Percentiles rank a stretch among this genome's conserved stretches.
These are phyloP conservation scores for Colletotrichum costaricense DNA, from an alignment of 2,329 filamentous ascomycete species.

Conservation along the genomic window DNA sequence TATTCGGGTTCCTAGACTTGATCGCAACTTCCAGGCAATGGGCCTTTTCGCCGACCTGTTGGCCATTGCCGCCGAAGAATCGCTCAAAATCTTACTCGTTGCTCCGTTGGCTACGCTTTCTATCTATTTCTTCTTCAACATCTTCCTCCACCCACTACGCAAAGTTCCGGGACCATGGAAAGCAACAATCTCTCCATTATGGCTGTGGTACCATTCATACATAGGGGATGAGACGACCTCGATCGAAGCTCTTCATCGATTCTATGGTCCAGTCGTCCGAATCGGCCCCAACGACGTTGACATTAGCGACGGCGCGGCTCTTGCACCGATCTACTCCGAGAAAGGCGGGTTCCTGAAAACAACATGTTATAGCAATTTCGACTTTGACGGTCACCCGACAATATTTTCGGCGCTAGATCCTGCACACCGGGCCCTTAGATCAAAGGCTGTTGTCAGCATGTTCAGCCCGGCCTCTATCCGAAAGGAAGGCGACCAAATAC, in stretches of 20 bases:
- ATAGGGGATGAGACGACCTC: not conserved
- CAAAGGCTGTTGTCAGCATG: not conserved
- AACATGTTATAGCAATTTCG: slow-evolving; percentile 2
- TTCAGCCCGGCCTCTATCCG: not conserved
- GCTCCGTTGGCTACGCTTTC: not conserved
- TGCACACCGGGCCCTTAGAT: not conserved
- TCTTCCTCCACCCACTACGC: not conserved
- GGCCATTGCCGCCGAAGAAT: not conserved
- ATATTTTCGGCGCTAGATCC: not conserved
- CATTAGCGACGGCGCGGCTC: not conserved
- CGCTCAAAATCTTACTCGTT: not conserved
- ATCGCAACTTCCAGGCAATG: not conserved
- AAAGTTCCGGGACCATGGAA: not conserved
- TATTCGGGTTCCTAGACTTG: not conserved
- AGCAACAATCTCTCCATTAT: not conserved
- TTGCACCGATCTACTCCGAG: slow-evolving; percentile 3
- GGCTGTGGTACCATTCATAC: slow-evolving; percentile 9
- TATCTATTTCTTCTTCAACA: not conserved
- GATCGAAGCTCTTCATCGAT: not conserved
- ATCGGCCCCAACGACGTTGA: not conserved
- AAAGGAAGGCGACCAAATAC: not conserved
- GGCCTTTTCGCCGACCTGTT: not conserved
- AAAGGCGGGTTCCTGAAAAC: not conserved
- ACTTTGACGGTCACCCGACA: not conserved
- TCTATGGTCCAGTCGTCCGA: not conserved